Percentiles rank a stretch among this genome's conserved stretches.
phyloP scores from a whole-genome alignment of 1,284 basidiomycete species.

The Microbotryomycetes sp. region DNA sequence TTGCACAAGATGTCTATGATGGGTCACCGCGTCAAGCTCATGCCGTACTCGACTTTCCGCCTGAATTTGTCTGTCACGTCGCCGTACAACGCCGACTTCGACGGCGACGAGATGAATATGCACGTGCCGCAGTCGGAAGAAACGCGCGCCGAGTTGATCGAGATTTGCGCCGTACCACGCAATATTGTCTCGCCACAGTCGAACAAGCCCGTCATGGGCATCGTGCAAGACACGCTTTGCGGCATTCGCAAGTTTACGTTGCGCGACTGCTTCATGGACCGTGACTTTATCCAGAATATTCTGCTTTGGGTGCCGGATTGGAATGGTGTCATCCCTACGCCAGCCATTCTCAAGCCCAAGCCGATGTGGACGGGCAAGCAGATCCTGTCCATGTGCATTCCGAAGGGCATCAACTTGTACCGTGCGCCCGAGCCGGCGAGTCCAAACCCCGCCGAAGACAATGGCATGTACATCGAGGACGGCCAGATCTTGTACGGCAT shows the following conservation, averaged over 20 bases:
- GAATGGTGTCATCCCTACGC: conserved; percentile 88
- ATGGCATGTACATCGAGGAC: conserved; percentile 94
- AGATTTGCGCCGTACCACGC: conserved; percentile 98
- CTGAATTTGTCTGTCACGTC: conserved; percentile 90
- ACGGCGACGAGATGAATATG: conserved; percentile 99
- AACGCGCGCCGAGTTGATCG: conserved; percentile 93
- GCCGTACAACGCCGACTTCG: conserved; percentile 95
- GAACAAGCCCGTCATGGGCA: conserved; percentile 99
- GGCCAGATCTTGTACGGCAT: conserved; percentile 93
- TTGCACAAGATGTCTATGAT: conserved; percentile 99
- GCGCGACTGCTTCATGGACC: conserved; percentile 87
- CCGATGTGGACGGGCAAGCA: conserved; percentile 98
- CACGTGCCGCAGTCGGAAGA: conserved; percentile 98
- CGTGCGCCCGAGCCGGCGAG: conserved; percentile 65
- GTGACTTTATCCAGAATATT: conserved; percentile 92
- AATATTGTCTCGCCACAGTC: conserved; percentile 99
- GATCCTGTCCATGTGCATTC: conserved; percentile 85
- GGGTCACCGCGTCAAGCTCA: conserved; percentile 94
- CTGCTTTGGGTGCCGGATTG: conserved; percentile 95
- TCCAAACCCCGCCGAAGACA: conserved; percentile 76
- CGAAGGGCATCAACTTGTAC: conserved; percentile 87
- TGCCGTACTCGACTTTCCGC: conserved; percentile 98
- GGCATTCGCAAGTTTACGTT: conserved; percentile 96
- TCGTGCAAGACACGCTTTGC: conserved; percentile 97
- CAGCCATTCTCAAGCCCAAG: conserved; percentile 93